These are phyloP conservation scores for Eimeria acervulina DNA, from an alignment of 169 alveolate genomes.

Conservation along the genomic window DNA sequence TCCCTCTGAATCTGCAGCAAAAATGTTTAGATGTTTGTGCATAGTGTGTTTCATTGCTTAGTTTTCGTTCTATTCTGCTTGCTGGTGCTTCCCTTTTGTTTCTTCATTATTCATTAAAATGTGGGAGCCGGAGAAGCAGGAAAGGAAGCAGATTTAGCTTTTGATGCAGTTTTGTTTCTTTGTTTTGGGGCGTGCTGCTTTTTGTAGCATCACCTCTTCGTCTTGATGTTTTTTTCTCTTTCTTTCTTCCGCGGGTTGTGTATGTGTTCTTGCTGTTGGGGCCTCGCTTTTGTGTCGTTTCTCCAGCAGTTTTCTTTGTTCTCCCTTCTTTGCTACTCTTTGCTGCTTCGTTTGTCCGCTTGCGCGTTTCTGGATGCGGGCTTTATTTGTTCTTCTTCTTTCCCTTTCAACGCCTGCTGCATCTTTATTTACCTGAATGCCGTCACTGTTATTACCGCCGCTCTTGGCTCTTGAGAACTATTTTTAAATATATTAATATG, in stretches of 20 bases:
- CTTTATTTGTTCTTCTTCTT: background rate
- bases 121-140: no score
- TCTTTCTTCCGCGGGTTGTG: background rate
- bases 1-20: no score
- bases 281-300: background rate
- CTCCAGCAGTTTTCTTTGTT: background rate
- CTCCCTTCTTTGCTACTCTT: background rate
- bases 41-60: background rate
- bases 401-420: background rate
- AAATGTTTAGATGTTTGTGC: background rate
- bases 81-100: background rate
- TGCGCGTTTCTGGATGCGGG: no score
- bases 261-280: background rate
- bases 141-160: no score
- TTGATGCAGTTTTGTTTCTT: background rate
- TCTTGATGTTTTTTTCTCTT: background rate
- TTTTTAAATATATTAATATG: no score
- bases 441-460: no score
- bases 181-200: background rate
- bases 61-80: background rate
- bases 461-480: no score
- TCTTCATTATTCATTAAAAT: background rate
- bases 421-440: no score
- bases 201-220: background rate
- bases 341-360: background rate